Evolutionary conservation across 1,284 basidiomycete species (phyloP).

Genomic region (Apiotrichum brassicae): DNA sequence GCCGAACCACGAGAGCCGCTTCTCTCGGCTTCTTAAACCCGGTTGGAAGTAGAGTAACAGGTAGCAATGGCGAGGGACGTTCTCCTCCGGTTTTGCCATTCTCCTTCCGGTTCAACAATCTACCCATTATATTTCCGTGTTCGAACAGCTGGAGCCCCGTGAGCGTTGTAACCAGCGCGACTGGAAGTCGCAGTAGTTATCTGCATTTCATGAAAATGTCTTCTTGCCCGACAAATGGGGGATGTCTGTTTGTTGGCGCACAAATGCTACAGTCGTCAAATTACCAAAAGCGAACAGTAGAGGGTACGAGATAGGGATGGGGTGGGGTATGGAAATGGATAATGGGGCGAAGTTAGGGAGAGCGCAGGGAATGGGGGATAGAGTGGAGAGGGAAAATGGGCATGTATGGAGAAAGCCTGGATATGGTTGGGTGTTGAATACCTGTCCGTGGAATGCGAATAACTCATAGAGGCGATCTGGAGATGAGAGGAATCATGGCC

Average conservation of each 20-base stretch:
- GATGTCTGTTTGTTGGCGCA: too few relatives aligned
- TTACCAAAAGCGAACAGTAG: neutral
- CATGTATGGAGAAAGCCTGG: too few relatives aligned
- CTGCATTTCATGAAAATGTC: constrained; percentile 1
- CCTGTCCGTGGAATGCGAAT: too few relatives aligned
- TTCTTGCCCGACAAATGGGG: neutral
- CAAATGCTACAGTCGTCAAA: constrained; percentile 9
- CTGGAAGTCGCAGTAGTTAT: neutral
- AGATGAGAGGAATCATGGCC: too few relatives aligned
- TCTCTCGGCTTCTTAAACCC: neutral
- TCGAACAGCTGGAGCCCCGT: neutral
- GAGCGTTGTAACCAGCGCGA: neutral
- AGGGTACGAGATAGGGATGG: neutral
- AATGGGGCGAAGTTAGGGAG: neutral
- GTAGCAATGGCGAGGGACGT: neutral
- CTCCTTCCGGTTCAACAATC: too few relatives aligned
- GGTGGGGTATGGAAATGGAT: too few relatives aligned
- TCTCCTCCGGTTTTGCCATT: too few relatives aligned
- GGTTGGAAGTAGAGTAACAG: neutral
- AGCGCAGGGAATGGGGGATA: neutral
- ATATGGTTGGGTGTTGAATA: too few relatives aligned
- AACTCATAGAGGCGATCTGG: too few relatives aligned
- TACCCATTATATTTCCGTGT: too few relatives aligned
- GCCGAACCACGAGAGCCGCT: neutral
- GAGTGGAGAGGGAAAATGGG: too few relatives aligned